A percentile compares a stretch with the other conserved stretches of the same genome.
Conservation (phyloP, 1,284 basidiomycete genomes). For the Heliocybe sulcata region DNA sequence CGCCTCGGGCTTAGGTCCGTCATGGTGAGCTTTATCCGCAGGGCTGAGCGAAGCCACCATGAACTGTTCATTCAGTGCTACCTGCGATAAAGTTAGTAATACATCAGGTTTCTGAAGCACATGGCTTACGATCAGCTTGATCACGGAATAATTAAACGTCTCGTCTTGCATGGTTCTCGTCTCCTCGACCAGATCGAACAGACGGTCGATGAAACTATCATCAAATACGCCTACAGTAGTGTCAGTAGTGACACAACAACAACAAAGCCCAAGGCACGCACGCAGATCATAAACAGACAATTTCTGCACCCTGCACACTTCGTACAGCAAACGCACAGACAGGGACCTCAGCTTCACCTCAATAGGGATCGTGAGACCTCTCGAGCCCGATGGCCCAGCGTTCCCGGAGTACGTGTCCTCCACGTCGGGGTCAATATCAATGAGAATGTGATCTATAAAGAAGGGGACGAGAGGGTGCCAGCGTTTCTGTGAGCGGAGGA, state of each 20-base stretch:
- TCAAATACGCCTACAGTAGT: conserved; percentile 60
- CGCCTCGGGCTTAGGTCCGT: conserved; percentile 22
- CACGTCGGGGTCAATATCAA: conserved; percentile 61
- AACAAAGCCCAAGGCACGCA: conserved; percentile 28
- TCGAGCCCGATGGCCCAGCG: conserved; percentile 15
- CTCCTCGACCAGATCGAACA: conserved; percentile 93
- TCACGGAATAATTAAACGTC: conserved; percentile 88
- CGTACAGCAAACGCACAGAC: conserved; percentile 76
- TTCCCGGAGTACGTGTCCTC: conserved; percentile 51
- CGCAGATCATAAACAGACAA: conserved; percentile 69
- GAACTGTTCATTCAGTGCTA: conserved; percentile 96
- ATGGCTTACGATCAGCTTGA: conserved; percentile 78
- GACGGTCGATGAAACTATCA: conserved; percentile 80
- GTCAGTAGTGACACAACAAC: neutral
- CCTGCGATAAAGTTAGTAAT: conserved; percentile 34
- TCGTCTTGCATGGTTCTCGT: conserved; percentile 88
- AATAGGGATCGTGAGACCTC: conserved; percentile 51
- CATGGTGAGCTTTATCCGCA: conserved; percentile 12
- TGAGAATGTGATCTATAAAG: conserved; percentile 71
- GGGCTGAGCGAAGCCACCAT: conserved; percentile 72
- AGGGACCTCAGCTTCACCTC: conserved; percentile 74
- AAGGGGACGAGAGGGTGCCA: conserved; percentile 80
- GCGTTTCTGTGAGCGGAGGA: conserved; percentile 73
- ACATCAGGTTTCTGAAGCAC: neutral
- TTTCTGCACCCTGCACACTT: conserved; percentile 87